Evolutionary conservation across 768 basidiomycete species (phyloP).

Genomic region (Megacollybia marginata): DNA sequence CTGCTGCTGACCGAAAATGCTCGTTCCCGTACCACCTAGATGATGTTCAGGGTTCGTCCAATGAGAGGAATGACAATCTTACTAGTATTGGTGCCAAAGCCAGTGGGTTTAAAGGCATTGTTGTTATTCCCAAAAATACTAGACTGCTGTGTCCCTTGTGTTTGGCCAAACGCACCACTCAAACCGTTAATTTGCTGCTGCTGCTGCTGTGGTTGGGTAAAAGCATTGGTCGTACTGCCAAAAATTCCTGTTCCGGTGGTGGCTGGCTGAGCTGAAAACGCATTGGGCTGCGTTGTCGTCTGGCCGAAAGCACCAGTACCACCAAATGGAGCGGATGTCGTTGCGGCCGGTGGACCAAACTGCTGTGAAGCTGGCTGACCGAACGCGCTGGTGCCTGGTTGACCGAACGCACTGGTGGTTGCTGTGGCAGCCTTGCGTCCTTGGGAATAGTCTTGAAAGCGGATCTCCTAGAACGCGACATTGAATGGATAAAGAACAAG

Average conservation of each 20-base stretch:
- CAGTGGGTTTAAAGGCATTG: too few species aligned
- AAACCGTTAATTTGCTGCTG: conserved; percentile 36
- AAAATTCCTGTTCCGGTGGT: conserved; percentile 12
- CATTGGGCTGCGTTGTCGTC: conserved; percentile 11
- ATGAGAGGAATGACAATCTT: too few species aligned
- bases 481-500: conserved; percentile 6
- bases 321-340: neutral
- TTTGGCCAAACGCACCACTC: conserved; percentile 26
- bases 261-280: conserved; percentile 20
- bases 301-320: conserved; percentile 10
- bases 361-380: conserved; percentile 48
- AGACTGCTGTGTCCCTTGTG: conserved; percentile 13
- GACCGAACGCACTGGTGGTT: conserved; percentile 40
- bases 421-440: conserved; percentile 61
- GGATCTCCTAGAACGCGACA: conserved; percentile 48
- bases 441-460: conserved; percentile 69
- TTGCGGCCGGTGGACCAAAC: neutral
- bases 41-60: too few species aligned
- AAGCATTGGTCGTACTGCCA: conserved; percentile 27
- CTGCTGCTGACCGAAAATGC: conserved; percentile 30
- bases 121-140: conserved; percentile 25
- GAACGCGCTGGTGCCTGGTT: conserved; percentile 48
- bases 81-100: too few species aligned
- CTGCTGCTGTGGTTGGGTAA: conserved; percentile 54
- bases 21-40: conserved; percentile 10